Evolutionary conservation across 2,329 filamentous ascomycete genomes (phyloP).

Genomic region (Anthostomella pinea): DNA sequence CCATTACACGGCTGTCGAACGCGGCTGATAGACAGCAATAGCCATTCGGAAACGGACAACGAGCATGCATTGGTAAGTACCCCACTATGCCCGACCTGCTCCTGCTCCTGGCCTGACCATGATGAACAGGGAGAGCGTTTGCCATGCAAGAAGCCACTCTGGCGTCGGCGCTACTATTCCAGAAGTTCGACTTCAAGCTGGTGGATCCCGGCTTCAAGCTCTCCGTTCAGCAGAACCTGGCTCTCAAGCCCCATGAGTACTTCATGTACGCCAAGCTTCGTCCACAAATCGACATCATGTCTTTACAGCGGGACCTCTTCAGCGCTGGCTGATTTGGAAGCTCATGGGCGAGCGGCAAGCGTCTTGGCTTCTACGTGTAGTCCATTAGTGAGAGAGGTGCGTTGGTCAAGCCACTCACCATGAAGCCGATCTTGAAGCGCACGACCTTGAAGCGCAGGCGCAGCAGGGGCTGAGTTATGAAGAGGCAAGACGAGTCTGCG

Average conservation of each 20-base stretch:
- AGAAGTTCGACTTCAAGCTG: slow-evolving; percentile 8
- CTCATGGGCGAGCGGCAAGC: too few species aligned
- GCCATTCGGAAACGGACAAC: slow-evolving; percentile 6
- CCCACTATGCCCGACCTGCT: too few species aligned
- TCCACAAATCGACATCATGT: slow-evolving; percentile 3
- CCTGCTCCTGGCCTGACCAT: too few species aligned
- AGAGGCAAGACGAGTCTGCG: too few species aligned
- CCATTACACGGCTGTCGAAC: background rate
- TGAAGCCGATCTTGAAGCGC: too few species aligned
- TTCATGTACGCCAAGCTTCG: slow-evolving; percentile 6
- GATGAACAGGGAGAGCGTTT: slow-evolving; percentile 5
- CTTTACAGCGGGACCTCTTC: slow-evolving; percentile 3
- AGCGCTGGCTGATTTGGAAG: too few species aligned
- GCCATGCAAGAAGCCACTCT: slow-evolving; percentile 6
- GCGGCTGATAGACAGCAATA: background rate
- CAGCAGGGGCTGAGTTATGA: too few species aligned
- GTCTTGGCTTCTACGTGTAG: too few species aligned
- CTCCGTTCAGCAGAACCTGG: slow-evolving; percentile 1
- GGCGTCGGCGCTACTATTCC: slow-evolving; percentile 6
- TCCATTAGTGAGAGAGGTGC: too few species aligned
- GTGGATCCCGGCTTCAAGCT: slow-evolving; percentile 7
- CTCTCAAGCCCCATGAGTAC: slow-evolving; percentile 4
- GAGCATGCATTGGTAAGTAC: slow-evolving; percentile 6
- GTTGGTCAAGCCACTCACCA: too few species aligned
- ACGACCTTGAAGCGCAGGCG: too few species aligned